phyloP scores from a whole-genome alignment of 208 protist genomes.

The Leishmania martiniquensis region DNA sequence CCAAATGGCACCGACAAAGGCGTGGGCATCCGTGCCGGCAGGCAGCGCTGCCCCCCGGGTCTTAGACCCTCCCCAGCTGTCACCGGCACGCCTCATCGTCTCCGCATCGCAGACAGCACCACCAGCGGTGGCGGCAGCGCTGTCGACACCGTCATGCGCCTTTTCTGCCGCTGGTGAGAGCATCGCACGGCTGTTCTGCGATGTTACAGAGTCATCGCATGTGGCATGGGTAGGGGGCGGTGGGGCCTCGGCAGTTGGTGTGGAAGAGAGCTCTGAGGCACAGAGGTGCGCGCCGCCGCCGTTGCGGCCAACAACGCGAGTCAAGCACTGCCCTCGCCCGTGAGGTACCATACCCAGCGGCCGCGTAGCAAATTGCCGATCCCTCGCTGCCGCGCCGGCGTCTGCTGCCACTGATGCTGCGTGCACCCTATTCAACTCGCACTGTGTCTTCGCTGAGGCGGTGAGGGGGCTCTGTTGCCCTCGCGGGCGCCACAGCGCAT shows the following conservation, averaged over 20 bases:
- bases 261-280: conserved; percentile 8
- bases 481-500: not conserved
- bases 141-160: not conserved
- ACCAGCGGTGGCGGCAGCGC: not conserved
- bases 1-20: not conserved
- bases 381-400: not conserved
- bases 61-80: not conserved
- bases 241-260: not conserved
- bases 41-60: not conserved
- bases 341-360: not conserved
- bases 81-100: not conserved
- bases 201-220: not conserved
- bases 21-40: not conserved
- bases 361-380: not conserved
- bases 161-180: not conserved
- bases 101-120: not conserved
- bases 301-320: not conserved
- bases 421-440: not conserved
- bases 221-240: not conserved
- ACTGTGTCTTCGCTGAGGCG: not conserved
- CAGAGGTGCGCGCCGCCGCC: conserved; percentile 10
- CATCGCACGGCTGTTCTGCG: not conserved
- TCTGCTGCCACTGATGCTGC: not conserved
- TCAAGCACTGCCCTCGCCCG: not conserved
- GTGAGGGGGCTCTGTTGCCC: not conserved